phyloP scores from a whole-genome alignment of 805 yeast genomes.

The Pichia gijzeniarum region DNA sequence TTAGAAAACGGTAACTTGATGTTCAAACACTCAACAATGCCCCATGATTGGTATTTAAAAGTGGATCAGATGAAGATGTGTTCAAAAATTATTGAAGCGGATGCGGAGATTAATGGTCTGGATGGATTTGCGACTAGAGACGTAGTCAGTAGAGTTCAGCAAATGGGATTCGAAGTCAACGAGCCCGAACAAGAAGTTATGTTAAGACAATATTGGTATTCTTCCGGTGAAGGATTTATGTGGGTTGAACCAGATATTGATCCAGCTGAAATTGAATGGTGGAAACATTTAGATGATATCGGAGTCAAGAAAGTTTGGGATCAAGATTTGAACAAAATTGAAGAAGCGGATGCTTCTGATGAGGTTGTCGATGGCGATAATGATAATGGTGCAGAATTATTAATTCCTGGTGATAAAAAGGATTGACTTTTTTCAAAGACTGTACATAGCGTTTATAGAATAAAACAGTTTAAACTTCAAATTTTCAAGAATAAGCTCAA shows the following conservation, averaged over 20 bases:
- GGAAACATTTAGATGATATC: slow-evolving; percentile 25
- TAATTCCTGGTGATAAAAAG: slow-evolving; percentile 11
- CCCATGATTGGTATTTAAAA: slow-evolving; percentile 56
- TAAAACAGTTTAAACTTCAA: neutral
- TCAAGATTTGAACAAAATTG: slow-evolving; percentile 18
- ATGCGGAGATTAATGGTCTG: slow-evolving; percentile 44
- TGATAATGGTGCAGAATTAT: slow-evolving; percentile 15
- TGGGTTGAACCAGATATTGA: slow-evolving; percentile 91
- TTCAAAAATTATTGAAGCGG: slow-evolving; percentile 58
- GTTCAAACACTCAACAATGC: slow-evolving; percentile 62
- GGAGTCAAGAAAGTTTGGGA: slow-evolving; percentile 30
- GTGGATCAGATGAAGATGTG: slow-evolving; percentile 66
- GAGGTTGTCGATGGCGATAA: slow-evolving; percentile 15
- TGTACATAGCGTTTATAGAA: neutral
- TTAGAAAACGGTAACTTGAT: slow-evolving; percentile 46
- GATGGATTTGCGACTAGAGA: slow-evolving; percentile 34
- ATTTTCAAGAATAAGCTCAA: no score
- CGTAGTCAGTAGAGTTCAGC: slow-evolving; percentile 28
- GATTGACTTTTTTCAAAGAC: neutral
- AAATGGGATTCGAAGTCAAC: slow-evolving; percentile 34
- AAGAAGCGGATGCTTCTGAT: slow-evolving; percentile 14
- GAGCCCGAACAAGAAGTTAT: slow-evolving; percentile 60
- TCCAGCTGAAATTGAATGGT: slow-evolving; percentile 59
- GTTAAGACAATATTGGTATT: slow-evolving; percentile 80
- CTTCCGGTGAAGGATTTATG: slow-evolving; percentile 79